Conservation (phyloP, 2,329 filamentous ascomycete genomes). For the Sphaerulina vaccinii region DNA sequence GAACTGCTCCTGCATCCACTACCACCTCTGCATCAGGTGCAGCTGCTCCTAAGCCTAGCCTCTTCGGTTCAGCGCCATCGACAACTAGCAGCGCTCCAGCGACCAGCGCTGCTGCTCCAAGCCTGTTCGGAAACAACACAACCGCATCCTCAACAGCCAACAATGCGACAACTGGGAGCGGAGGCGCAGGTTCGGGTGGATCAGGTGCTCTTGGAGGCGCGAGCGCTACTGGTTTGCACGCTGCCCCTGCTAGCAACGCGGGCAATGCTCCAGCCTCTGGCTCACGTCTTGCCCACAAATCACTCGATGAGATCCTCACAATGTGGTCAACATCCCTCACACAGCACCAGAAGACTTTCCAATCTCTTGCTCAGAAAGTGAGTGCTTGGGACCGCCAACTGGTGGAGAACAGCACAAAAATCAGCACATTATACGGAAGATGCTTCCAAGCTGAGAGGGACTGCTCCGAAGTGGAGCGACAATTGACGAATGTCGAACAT, state of each 20-base stretch:
- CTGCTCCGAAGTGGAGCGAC: constrained; percentile 89
- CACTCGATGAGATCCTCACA: constrained; percentile 98
- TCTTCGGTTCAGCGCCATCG: no score
- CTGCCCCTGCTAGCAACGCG: constrained; percentile 50
- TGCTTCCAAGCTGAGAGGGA: constrained; percentile 93
- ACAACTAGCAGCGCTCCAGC: constrained; percentile 6
- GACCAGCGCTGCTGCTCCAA: not conserved
- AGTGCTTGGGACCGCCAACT: constrained; percentile 88
- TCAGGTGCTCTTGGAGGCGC: not conserved
- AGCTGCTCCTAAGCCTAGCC: not conserved
- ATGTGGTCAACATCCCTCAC: constrained; percentile 93
- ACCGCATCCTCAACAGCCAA: not conserved
- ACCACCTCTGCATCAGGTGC: not conserved
- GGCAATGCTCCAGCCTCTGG: constrained; percentile 77
- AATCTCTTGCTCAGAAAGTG: constrained; percentile 81
- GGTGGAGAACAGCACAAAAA: constrained; percentile 92
- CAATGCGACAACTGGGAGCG: not conserved
- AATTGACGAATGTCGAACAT: constrained; percentile 82
- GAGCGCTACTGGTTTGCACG: not conserved
- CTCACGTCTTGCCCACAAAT: constrained; percentile 93
- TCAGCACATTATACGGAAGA: constrained; percentile 85
- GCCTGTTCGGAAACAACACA: not conserved
- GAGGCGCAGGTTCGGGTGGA: no score
- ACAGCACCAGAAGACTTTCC: constrained; percentile 96
- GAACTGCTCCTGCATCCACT: not conserved